Evolutionary conservation across 768 basidiomycete species (phyloP), one percentile per base, ranked within the genome.

Genomic region (Cyclocybe cylindracea): DNA sequence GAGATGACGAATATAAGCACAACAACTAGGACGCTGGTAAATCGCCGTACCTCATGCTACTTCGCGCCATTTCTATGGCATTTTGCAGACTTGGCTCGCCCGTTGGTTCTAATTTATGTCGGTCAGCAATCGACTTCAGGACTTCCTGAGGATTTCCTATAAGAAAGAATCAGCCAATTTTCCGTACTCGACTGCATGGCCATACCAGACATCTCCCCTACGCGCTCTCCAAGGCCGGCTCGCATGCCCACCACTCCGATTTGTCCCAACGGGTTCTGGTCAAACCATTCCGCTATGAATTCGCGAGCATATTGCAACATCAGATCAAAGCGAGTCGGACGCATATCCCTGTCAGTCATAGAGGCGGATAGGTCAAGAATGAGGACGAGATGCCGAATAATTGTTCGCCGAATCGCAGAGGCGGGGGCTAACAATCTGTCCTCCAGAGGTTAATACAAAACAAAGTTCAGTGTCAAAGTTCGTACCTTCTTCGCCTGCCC

Each of bases 11-110:
- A 44, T 24, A 39, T 14, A 47, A 34, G 44, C 29, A 32, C 29
- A n/a, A 11, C 33, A 16, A 48, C 46, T 34, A 10, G 41, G 37
- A 39, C 2, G 11, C 10, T 19, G 36, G 14, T 45, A 46, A 24
- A 29, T n/a, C 34, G 5, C 50, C 67, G 49, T 62, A 94, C 96
- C 83, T 89, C 89, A 99, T 96, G 58, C 85, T 94, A 52, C 86
- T 87, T 55, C 86, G 83, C 4, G 96, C 96, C 88, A 98, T 96
- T 56, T 97, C 91, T n/a, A 99, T 84, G 0, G 94, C 87, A 64
- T 99, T 99, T 70, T 99, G 97, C 40, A 99, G 70, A 70, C 92
- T 95, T 0, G 97, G 96, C 57, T 98, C 96, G 0, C 97, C 97
- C 4, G 79, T 73, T 0, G 96, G 93, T 59, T 95, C 91, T 2